Base-by-base conservation (phyloP, 2,329 filamentous ascomycete genomes). In the Exophiala lecanii-corni region DNA sequence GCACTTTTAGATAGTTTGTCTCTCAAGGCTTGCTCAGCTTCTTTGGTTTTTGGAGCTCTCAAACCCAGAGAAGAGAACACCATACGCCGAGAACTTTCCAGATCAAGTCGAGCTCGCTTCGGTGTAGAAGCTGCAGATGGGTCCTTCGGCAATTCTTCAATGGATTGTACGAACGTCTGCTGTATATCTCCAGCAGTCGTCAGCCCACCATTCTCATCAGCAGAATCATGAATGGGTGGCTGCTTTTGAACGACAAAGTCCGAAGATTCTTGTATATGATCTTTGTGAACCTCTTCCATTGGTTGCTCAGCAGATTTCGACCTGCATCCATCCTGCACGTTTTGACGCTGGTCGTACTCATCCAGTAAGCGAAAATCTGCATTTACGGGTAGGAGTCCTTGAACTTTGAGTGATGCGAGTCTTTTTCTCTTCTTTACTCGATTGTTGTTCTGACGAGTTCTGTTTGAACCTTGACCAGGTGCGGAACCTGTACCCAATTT, bases 41-140 rank as follows among this genome's bases (percentile, higher is more conserved):
- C 74, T 53, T 83, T 81, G 1, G 72, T 79, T 56, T 81, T 84
- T 1, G 86, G 84, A 3, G 74, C 75, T 41, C 78, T 78, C 7
- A 88, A 62, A 3, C 85, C 86, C 3, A 91, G 69, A 5, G 84
- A 82, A 6, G 81, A 81, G 55, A 89, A 86, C 0, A 91, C 62
- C 43, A 89, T 68, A 51, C 86, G 76, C 40, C 78, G 74, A 2
- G 81, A 78, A 39, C 82, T 81, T 12, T 72, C 75, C 20, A 87
- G 43, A 55, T 82, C 74, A 23, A 81, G 60, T 13, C 65, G 64
- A 34, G 69, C 66, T 43, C 67, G 64, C 26, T 57, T 62, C 9
- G 57, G 46, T 9, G 49, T 12, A 12, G 36, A 34, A 12, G 45
- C 45, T 19, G 16, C 13, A 5, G 23, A 37, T n/a, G n/a, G n/a